Evolutionary conservation across 1,284 basidiomycete genomes (phyloP), one percentile per base, ranked within the genome.

Genomic region (Cryptococcus sp.): DNA sequence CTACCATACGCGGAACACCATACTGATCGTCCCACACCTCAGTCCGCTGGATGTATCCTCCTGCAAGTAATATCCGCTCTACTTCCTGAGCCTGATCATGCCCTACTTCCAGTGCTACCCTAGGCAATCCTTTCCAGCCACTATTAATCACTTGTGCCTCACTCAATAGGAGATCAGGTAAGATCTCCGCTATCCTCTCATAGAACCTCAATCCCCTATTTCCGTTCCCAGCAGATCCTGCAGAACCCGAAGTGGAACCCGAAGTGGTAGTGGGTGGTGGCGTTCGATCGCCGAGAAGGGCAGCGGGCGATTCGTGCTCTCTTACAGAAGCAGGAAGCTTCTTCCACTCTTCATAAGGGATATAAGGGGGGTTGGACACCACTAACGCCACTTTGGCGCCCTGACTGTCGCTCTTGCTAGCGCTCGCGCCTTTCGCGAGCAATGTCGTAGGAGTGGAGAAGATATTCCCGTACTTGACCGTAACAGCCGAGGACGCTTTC

Each of bases 361-460:
- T 91, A 78, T 96, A 96, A 6, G 93, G 93, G n/a, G 93, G 93
- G 76, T 96, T 97, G 13, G 89, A 87, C 6, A 91, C 91, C 66
- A 97, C 79, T 57, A 96, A 76, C 77, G 93, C 87, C 75, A 88
- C 87, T 3, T 63, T 59, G n/a, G 58, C 54, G 35, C 25, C 17
- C n/a, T 8, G 42, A 2, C 13, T 44, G 10, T 53, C 39, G n/a
- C 7, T 17, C 27, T 50, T 39, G 19, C 31, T 44, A 10, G 50
- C 39, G n/a, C 7, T 17, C 27, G 45, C 40, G 19, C 31, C 31
- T 19, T 42, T 50, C 22, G 25, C 53, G 35, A 60, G 49, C 20
- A 55, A 25, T 25, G 57, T 54, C 25, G 47, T 3, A 16, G 54
- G 45, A 39, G 45, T 25, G n/a, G 47, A 50, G 25, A 61, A 56